Evolutionary conservation across 2,329 filamentous ascomycete species (phyloP).

Genomic region (Scedosporium dehoogii): DNA sequence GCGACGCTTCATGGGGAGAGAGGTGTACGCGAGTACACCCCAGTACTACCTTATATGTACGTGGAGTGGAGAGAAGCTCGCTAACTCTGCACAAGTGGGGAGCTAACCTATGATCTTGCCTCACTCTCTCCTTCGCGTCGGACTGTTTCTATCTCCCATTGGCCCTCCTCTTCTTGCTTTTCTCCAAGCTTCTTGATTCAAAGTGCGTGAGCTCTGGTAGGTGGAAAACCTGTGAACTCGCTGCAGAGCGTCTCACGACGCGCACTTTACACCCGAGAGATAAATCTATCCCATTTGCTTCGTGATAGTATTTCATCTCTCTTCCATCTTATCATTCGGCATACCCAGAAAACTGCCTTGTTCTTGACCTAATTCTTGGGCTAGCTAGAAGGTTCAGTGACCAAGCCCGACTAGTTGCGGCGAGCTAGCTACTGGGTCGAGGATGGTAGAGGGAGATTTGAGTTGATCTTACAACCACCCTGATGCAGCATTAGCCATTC

Average conservation of each 20-base stretch:
- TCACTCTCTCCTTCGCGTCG: not conserved
- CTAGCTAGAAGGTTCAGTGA: not conserved
- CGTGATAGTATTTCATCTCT: too few species aligned
- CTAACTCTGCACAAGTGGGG: not conserved
- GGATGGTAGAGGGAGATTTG: not conserved
- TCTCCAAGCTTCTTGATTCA: not conserved
- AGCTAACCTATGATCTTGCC: not conserved
- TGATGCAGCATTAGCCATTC: conserved; percentile 5
- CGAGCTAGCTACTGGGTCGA: not conserved
- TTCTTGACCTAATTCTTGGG: not conserved
- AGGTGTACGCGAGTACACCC: not conserved
- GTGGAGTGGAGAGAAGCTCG: not conserved
- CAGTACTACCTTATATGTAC: not conserved
- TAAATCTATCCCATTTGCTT: too few species aligned
- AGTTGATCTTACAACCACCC: not conserved
- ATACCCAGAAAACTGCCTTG: too few species aligned
- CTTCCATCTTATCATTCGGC: too few species aligned
- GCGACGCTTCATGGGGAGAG: not conserved
- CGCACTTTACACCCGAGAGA: not conserved
- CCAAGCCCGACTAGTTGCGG: not conserved
- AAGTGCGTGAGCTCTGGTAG: not conserved
- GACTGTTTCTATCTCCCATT: not conserved
- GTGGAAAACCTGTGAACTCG: not conserved
- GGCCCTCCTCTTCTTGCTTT: not conserved
- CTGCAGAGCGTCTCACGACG: not conserved